Evolutionary conservation across 108 stramenopile genomes (phyloP), one percentile per base, ranked within the genome.

Genomic region (Epipyxis sp.): DNA sequence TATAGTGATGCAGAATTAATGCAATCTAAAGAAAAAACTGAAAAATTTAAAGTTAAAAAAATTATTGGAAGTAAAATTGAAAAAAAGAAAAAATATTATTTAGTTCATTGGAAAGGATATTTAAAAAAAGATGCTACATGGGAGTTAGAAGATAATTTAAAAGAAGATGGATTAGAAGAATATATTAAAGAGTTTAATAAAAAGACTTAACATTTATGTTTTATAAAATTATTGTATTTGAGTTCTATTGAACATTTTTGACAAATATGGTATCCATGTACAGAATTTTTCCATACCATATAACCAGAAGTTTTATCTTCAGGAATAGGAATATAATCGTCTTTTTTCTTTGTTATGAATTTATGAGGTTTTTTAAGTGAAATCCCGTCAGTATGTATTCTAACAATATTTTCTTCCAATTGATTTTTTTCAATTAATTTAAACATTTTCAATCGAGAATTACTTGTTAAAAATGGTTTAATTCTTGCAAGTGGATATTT

Each of bases 21-120:
- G n/a, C n/a, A n/a, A 25, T 20, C 20, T 57, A 57, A 57, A 20
- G 54, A 57, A 57, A 57, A 57, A 57, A 25, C 16, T 25, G 16
- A 16, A 57, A 57, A 57, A 57, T 57, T 57, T 57, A 57, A 57
- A 57, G 54, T 57, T n/a, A n/a, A n/a, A n/a, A n/a, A n/a, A n/a
- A n/a, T n/a, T n/a, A n/a, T n/a, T n/a, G n/a, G n/a, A n/a, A n/a
- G n/a, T n/a, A n/a, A n/a, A n/a, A n/a, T n/a, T n/a, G n/a, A n/a
- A n/a, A n/a, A n/a, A n/a, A n/a, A 20, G 25, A 57, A 57, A 57
- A 57, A 57, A 57, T 57, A 57, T 20, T 57, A 57, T 16, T 20
- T 57, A n/a, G n/a, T n/a, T n/a, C n/a, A n/a, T n/a, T n/a, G n/a
- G n/a, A n/a, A n/a, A n/a, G n/a, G n/a, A n/a, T 16, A 25, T 20